A percentile compares a stretch with the other conserved stretches of the same genome.
These are phyloP conservation scores for Catenaria anguillulae DNA, from an alignment of 371 early-diverging fungal genomes.

Conservation along the genomic window DNA sequence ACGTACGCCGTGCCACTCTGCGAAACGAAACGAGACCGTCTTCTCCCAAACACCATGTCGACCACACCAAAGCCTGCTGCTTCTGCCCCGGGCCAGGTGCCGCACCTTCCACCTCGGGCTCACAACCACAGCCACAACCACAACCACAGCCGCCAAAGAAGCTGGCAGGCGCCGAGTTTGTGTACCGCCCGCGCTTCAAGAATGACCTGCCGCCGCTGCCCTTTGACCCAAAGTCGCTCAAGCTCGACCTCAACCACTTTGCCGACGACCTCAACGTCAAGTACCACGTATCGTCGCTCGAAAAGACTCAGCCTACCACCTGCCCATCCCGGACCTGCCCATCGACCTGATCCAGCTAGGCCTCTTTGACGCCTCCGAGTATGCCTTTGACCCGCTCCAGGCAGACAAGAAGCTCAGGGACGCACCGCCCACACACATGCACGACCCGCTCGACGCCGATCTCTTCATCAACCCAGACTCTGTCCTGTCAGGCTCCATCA, in stretches of 20 bases:
- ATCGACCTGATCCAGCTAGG: not conserved
- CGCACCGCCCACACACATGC: not conserved
- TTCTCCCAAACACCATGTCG: too few relatives aligned
- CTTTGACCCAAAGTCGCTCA: conserved; percentile 1
- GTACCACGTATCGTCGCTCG: not conserved
- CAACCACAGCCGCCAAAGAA: not conserved
- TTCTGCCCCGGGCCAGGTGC: too few relatives aligned
- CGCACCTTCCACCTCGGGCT: too few relatives aligned
- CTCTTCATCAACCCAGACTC: not conserved
- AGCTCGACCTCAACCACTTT: conserved; percentile 1
- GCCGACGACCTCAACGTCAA: not conserved
- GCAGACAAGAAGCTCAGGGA: not conserved
- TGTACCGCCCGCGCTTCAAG: not conserved
- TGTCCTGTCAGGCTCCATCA: not conserved
- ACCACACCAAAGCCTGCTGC: too few relatives aligned
- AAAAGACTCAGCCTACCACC: not conserved
- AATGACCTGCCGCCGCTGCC: not conserved
- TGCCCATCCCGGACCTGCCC: not conserved
- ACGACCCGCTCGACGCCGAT: not conserved
- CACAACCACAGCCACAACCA: too few relatives aligned
- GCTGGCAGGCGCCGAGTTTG: not conserved
- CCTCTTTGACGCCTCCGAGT: not conserved
- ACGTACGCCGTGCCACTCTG: too few relatives aligned
- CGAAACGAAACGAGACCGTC: too few relatives aligned
- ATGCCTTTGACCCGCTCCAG: not conserved